A percentile compares a stretch with the other conserved stretches of the same genome.
These are phyloP conservation scores for Veloboletus limbatus DNA, from an alignment of 1,284 basidiomycete species.

Conservation along the genomic window DNA sequence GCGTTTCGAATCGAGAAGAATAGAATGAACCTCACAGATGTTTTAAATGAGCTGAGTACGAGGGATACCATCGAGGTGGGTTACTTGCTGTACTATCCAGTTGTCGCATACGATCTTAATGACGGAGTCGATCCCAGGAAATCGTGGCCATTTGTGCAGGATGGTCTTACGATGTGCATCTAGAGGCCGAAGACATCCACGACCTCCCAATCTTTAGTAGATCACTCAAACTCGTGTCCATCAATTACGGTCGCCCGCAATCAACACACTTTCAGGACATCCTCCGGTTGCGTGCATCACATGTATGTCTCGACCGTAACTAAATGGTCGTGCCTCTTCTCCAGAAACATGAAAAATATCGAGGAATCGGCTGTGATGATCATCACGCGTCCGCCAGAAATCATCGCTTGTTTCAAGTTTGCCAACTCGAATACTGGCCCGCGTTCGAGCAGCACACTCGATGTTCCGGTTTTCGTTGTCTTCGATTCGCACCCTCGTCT, in stretches of 20 bases:
- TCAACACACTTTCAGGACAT: slow-evolving; percentile 41
- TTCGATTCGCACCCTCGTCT: slow-evolving; percentile 67
- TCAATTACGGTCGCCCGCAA: slow-evolving; percentile 40
- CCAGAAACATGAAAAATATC: slow-evolving; percentile 34
- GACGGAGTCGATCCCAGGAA: slow-evolving; percentile 37
- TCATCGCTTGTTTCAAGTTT: slow-evolving; percentile 55
- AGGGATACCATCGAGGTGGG: slow-evolving; percentile 26
- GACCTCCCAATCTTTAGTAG: slow-evolving; percentile 41
- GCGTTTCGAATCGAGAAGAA: slow-evolving; percentile 23
- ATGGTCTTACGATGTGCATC: slow-evolving; percentile 52
- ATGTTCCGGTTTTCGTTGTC: slow-evolving; percentile 44
- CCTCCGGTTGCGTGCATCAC: slow-evolving; percentile 40
- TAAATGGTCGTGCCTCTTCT: neutral
- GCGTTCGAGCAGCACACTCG: slow-evolving; percentile 5
- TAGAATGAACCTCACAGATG: slow-evolving; percentile 5
- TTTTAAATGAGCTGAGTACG: slow-evolving; percentile 23
- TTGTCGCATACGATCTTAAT: neutral
- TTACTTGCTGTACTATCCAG: neutral
- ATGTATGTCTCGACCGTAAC: neutral
- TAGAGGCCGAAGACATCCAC: slow-evolving; percentile 54
- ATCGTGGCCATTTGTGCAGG: slow-evolving; percentile 49
- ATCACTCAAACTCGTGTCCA: slow-evolving; percentile 38
- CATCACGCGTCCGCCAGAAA: slow-evolving; percentile 69
- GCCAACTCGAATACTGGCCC: slow-evolving; percentile 15
- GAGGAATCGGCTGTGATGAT: slow-evolving; percentile 43